Conservation (phyloP, 1,139 yeast genomes). For the Hemisphaericaspora xylofermentans region DNA sequence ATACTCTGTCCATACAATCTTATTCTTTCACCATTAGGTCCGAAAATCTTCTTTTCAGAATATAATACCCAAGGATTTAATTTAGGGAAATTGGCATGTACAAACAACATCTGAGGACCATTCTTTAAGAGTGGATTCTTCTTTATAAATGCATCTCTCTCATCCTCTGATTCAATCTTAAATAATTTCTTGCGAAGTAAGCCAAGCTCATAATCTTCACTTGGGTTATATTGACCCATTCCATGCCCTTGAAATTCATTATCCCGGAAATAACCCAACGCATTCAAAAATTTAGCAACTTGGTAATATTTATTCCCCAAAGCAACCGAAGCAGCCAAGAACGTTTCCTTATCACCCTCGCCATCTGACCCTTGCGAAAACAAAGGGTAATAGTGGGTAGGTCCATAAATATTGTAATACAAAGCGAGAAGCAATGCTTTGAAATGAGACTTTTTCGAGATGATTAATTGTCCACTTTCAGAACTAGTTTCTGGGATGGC, state of each 20-base stretch:
- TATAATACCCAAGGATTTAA: conserved; percentile 57
- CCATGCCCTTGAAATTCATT: conserved; percentile 58
- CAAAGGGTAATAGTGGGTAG: conserved; percentile 76
- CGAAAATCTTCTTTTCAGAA: conserved; percentile 39
- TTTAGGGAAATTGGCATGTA: conserved; percentile 68
- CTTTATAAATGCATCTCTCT: conserved; percentile 12
- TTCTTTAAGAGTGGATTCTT: conserved; percentile 19
- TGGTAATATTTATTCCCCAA: conserved; percentile 62
- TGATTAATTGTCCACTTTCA: conserved; percentile 80
- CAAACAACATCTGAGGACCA: conserved; percentile 49
- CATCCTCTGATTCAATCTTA: conserved; percentile 11
- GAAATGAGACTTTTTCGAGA: conserved; percentile 64
- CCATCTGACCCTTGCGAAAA: conserved; percentile 85
- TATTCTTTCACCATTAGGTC: conserved; percentile 42
- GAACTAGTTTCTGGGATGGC: conserved; percentile 79
- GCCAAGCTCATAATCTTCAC: conserved; percentile 46
- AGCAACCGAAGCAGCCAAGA: conserved; percentile 74
- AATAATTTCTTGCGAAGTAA: conserved; percentile 7
- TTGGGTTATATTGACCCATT: conserved; percentile 74
- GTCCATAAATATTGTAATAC: conserved; percentile 80
- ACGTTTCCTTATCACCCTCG: conserved; percentile 91
- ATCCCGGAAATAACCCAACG: conserved; percentile 51
- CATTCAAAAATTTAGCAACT: conserved; percentile 56
- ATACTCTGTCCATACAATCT: conserved; percentile 57
- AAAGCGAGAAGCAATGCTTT: conserved; percentile 64